Base-by-base conservation (phyloP, 495 filamentous ascomycete species). In the Talaromyces borbonicus region DNA sequence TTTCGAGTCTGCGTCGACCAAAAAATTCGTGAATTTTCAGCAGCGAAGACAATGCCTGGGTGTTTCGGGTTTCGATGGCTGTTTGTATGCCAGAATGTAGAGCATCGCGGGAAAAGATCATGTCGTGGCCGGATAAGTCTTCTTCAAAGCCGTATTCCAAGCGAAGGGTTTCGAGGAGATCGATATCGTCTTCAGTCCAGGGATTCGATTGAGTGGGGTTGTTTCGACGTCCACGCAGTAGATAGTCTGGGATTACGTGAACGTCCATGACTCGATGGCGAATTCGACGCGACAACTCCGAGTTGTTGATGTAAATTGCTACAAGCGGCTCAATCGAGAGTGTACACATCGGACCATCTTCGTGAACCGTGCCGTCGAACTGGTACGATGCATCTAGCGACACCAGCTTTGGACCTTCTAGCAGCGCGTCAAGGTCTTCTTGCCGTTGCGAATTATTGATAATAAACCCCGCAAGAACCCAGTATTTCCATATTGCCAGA, bases 1-100 rank as follows among this genome's bases (percentile, higher is more conserved):
- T 12, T 20, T 4, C 6, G 3, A 38, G 14, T 4, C 54, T 39
- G 27, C 29, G 43, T 26, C 63, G 66, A 47, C 52, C 53, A n/a
- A 51, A 12, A 37, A 49, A 62, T 43, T 72, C 63, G 46, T 72
- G 65, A 11, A 70, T 49, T 42, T 67, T 69, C 45, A 69, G 63
- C 5, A 70, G 56, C 5, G 49, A 55, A n/a, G 49, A 19, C 2
- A 70, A 51, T 0, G 63, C 66, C 11, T 47, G 25, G 26, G 37
- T 30, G 23, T 72, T 63, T 22, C 56, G 48, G 2, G 54, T 48
- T 7, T 49, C 29, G 15, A 72, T 54, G 2, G 68, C 65, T 0
- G 50, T 57, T 12, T 51, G 50, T 33, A 72, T 59, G 7, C 68
- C 68, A n/a, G 60, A 38, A 19, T 70, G 61, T 5, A 68, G 41